These are phyloP conservation scores for Hibiscus tridactylites DNA, from an alignment of 345 rosid species.

Conservation along the genomic window DNA sequence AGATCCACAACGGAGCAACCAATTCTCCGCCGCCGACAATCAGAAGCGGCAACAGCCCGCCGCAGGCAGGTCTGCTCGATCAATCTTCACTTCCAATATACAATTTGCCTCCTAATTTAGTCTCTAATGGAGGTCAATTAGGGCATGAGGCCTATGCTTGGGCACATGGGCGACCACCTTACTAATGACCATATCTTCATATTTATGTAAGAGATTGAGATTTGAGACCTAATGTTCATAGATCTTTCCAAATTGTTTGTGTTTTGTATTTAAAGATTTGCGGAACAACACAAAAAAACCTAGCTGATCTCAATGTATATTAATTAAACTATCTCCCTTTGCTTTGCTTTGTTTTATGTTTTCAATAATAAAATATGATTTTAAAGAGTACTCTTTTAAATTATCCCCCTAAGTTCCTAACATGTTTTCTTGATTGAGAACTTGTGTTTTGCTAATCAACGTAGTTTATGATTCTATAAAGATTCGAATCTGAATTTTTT, in stretches of 20 bases:
- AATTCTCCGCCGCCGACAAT: conserved; percentile 42
- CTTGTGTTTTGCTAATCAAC: too few species aligned
- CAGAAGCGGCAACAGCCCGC: conserved; percentile 24
- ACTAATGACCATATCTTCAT: conserved; percentile 8
- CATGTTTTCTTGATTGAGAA: background rate
- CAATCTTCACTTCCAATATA: conserved; percentile 40
- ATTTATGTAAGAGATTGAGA: background rate
- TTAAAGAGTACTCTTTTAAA: background rate
- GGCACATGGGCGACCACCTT: conserved; percentile 57
- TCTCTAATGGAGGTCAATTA: conserved; percentile 46
- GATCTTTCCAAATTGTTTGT: background rate
- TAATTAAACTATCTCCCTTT: conserved; percentile 13
- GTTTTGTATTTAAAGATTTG: conserved; percentile 8
- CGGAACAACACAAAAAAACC: conserved; percentile 12
- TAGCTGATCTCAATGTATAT: conserved; percentile 15
- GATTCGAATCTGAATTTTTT: too few species aligned
- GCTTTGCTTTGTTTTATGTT: conserved; percentile 11
- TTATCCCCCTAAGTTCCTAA: too few species aligned
- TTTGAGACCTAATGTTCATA: background rate
- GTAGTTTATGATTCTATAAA: too few species aligned
- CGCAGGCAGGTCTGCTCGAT: conserved; percentile 31
- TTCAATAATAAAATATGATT: conserved; percentile 20
- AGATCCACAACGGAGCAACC: conserved; percentile 31
- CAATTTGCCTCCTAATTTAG: conserved; percentile 42
- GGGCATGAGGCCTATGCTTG: conserved; percentile 67